These are phyloP conservation scores for Maudiozyma saulgeensis DNA, from an alignment of 805 yeast genomes.

Conservation along the genomic window DNA sequence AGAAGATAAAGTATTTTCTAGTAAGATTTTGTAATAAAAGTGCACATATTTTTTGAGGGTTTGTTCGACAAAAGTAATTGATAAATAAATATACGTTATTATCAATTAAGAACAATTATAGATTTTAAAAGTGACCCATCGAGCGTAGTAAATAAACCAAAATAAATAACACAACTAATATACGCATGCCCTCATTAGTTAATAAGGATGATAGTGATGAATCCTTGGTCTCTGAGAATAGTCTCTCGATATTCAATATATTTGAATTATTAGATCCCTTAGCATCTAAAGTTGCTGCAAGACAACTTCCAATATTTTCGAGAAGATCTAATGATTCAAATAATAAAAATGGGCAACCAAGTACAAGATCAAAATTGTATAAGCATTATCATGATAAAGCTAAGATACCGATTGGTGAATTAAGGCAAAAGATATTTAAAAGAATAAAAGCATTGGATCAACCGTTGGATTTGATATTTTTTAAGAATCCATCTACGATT, in stretches of 20 bases:
- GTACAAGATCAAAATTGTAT: background rate
- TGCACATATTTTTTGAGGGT: too few relatives aligned
- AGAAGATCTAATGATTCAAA: background rate
- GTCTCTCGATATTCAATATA: conserved; percentile 13
- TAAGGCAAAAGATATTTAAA: conserved; percentile 13
- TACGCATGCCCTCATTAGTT: background rate
- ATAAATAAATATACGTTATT: too few relatives aligned
- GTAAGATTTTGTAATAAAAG: too few relatives aligned
- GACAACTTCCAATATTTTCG: conserved; percentile 3
- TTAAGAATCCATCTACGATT: conserved; percentile 37
- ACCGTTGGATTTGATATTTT: conserved; percentile 26
- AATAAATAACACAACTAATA: too few relatives aligned
- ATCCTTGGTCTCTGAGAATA: background rate
- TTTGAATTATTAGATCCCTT: conserved; percentile 25
- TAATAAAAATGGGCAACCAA: background rate
- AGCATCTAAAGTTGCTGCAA: conserved; percentile 18
- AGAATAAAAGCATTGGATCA: conserved; percentile 20
- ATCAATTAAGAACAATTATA: too few relatives aligned
- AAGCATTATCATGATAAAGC: conserved; percentile 9
- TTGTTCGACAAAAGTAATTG: too few relatives aligned
- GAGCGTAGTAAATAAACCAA: too few relatives aligned
- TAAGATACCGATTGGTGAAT: conserved; percentile 17
- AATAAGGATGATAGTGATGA: background rate
- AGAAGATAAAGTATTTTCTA: too few relatives aligned
- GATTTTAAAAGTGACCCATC: too few relatives aligned